A percentile compares a stretch with the other conserved stretches of the same genome.
Conservation (phyloP, 768 basidiomycete genomes). For the Lentinula aciculospora region DNA sequence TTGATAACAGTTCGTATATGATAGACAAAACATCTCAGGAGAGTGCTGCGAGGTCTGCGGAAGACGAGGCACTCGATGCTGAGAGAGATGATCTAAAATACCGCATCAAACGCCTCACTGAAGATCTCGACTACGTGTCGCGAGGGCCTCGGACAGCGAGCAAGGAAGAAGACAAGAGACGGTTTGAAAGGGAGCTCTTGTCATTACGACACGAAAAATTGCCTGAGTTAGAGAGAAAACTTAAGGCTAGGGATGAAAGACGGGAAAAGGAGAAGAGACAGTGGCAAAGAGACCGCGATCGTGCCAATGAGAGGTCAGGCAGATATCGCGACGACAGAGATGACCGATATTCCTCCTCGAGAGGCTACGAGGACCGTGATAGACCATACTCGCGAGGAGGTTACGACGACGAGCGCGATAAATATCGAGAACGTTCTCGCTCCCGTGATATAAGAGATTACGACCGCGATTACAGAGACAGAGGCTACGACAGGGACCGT, state of each 20-base stretch:
- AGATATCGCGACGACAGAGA: slow-evolving; percentile 52
- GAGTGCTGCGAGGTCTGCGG: slow-evolving; percentile 54
- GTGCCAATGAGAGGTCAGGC: slow-evolving; percentile 77
- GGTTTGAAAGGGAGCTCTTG: slow-evolving; percentile 84
- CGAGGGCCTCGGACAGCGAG: slow-evolving; percentile 64
- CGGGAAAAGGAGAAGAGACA: slow-evolving; percentile 76
- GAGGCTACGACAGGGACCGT: slow-evolving; percentile 15
- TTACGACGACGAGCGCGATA: slow-evolving; percentile 36
- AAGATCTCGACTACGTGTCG: slow-evolving; percentile 85
- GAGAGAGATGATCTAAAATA: slow-evolving; percentile 86
- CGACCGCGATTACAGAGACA: slow-evolving; percentile 9
- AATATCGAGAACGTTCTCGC: not conserved
- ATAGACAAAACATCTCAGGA: slow-evolving; percentile 71
- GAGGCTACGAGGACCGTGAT: slow-evolving; percentile 33
- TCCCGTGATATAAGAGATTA: slow-evolving; percentile 5
- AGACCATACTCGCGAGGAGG: slow-evolving; percentile 13
- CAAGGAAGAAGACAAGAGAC: slow-evolving; percentile 82
- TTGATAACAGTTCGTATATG: slow-evolving; percentile 74
- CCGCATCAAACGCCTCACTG: slow-evolving; percentile 79
- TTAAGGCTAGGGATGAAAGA: slow-evolving; percentile 73
- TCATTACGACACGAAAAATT: slow-evolving; percentile 85
- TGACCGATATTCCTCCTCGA: slow-evolving; percentile 29
- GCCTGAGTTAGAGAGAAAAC: slow-evolving; percentile 83
- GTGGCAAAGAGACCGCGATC: slow-evolving; percentile 74
- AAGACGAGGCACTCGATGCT: slow-evolving; percentile 87